Conservation (phyloP, 495 filamentous ascomycete genomes). For the Chaetomidium leptoderma region DNA sequence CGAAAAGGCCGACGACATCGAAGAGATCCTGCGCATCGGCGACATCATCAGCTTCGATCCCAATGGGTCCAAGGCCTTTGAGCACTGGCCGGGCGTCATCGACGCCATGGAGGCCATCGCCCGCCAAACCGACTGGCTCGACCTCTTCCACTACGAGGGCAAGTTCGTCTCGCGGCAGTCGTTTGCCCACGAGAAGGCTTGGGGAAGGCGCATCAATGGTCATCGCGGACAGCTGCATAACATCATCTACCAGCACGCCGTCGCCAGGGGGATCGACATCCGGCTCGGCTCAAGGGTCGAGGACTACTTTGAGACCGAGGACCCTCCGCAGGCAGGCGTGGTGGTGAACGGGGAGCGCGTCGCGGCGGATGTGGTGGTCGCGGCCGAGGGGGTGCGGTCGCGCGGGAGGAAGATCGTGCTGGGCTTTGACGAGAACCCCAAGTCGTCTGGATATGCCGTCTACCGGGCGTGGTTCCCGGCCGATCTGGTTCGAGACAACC, state of each 20-base stretch:
- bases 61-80: conserved; percentile 45
- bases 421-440: conserved; percentile 59
- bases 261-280: conserved; percentile 53
- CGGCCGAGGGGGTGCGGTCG: conserved; percentile 60
- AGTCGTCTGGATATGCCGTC: conserved; percentile 57
- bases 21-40: conserved; percentile 45
- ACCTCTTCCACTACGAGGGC: conserved; percentile 33
- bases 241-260: conserved; percentile 55
- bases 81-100: conserved; percentile 47
- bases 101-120: conserved; percentile 48
- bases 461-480: conserved; percentile 59
- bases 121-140: conserved; percentile 40
- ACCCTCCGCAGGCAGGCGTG: conserved; percentile 48
- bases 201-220: conserved; percentile 48
- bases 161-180: conserved; percentile 32
- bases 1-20: conserved; percentile 36
- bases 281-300: conserved; percentile 51
- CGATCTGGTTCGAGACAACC: conserved; percentile 57
- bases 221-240: conserved; percentile 61
- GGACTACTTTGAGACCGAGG: conserved; percentile 57
- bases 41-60: conserved; percentile 53
- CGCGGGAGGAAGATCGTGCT: conserved; percentile 56
- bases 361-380: conserved; percentile 54
- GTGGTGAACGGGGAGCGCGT: conserved; percentile 49
- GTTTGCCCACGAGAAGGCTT: conserved; percentile 29